Evolutionary conservation across 345 rosid species (phyloP).

Genomic region (Eucalyptus globulus): DNA sequence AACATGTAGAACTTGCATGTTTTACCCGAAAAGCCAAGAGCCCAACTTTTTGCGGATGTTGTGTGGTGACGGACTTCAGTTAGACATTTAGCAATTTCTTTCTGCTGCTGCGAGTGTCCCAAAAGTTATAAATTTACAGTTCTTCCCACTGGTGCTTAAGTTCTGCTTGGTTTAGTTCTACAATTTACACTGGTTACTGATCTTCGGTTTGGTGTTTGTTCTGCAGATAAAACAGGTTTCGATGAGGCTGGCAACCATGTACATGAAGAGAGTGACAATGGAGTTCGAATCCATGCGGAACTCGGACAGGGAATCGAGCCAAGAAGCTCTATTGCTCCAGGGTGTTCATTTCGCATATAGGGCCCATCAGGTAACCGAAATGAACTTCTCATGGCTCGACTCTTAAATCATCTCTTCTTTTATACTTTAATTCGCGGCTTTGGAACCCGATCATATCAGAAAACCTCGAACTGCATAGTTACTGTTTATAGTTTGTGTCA

Average conservation of each 20-base stretch:
- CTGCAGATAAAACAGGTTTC: constrained; percentile 71
- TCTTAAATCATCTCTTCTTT: not conserved
- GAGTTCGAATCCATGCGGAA: constrained; percentile 52
- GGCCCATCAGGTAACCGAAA: constrained; percentile 59
- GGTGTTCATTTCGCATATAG: constrained; percentile 74
- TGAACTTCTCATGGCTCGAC: not conserved
- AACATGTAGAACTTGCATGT: not conserved
- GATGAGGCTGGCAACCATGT: constrained; percentile 59
- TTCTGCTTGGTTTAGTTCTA: not conserved
- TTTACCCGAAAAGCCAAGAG: not conserved
- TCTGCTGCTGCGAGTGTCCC: not conserved
- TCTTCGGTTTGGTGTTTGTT: not conserved
- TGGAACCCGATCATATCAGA: not conserved
- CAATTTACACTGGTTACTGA: not conserved
- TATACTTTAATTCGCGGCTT: not conserved
- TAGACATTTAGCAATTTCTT: not conserved
- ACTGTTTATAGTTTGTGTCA: not conserved
- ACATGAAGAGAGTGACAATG: constrained; percentile 64
- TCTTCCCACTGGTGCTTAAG: not conserved
- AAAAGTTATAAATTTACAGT: not conserved
- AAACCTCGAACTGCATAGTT: not conserved
- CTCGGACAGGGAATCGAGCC: constrained; percentile 51
- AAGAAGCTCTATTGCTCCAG: constrained; percentile 70
- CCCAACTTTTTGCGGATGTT: not conserved
- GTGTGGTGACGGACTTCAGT: not conserved